Base-by-base conservation (phyloP, 768 basidiomycete species). In the Boletus rex-veris region DNA sequence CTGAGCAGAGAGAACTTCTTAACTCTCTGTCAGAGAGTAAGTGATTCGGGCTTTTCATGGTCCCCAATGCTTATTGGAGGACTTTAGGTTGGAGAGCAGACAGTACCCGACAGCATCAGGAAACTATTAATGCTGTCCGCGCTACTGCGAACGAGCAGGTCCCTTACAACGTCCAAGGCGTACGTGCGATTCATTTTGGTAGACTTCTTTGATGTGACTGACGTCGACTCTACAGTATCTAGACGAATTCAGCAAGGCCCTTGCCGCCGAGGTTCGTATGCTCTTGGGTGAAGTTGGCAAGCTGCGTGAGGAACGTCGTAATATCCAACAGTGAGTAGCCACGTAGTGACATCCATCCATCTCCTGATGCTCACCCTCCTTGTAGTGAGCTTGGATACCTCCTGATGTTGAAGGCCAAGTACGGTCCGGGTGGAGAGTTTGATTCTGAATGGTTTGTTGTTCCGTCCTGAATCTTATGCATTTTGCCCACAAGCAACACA, bases 341-440 rank as follows among this genome's bases (percentile, higher is more conserved):
- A 41, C 39, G 44, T 30, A n/a, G 19, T 18, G 10, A 45, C 12
- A 36, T 18, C 11, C 2, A 28, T 35, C 16, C 37, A 43, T 37
- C 24, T n/a, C 55, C 15, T 50, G 31, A 48, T 50, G 12, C 51
- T 55, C 9, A 64, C 18, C 7, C 24, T 24, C 41, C 36, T 58
- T 30, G 11, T 58, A 91, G 90, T 61, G 88, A 92, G 75, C 77
- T 93, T 51, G 90, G 87, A 26, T 81, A 77, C 52, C 74, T 93
- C 24, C 69, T 92, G 55, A 75, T 77, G 60, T 76, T 86, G 77
- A 84, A 82, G 67, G 77, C 87, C 38, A 88, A 88, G 65, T 89
- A 90, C 59, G 85, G 85, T 6, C 84, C 89, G n/a, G 90, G 89
- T 52, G 91, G 91, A 47, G 86, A 90, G 67, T 93, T 88, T 63